phyloP scores from a whole-genome alignment of 139 green algal species.

The Tetraselmis striata region DNA sequence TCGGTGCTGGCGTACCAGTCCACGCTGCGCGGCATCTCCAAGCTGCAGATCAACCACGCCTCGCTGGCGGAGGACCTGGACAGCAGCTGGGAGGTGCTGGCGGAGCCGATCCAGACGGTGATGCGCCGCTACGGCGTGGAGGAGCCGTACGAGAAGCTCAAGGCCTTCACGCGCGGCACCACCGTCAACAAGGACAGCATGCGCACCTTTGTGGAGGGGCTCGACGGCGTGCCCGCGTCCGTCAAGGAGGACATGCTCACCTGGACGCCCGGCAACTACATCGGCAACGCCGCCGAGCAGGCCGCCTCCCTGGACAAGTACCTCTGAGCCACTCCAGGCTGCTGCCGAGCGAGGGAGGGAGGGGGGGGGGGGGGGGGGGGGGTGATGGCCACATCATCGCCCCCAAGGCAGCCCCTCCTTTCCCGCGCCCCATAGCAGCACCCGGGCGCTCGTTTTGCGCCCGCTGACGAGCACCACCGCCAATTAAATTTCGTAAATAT shows the following conservation, averaged over 20 bases:
- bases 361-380: no score
- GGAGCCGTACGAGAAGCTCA: slow-evolving; percentile 98
- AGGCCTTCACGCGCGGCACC: slow-evolving; percentile 89
- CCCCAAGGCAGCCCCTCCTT: no score
- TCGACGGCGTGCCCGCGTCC: slow-evolving; percentile 63
- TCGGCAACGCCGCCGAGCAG: slow-evolving; percentile 87
- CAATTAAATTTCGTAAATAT: no score
- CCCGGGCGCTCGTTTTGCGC: no score
- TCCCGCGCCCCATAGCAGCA: no score
- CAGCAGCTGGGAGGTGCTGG: slow-evolving; percentile 84
- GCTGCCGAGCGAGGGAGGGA: no score
- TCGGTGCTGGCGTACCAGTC: slow-evolving; percentile 84
- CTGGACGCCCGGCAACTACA: slow-evolving; percentile 81
- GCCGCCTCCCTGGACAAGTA: slow-evolving; percentile 33
- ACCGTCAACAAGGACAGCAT: slow-evolving; percentile 63
- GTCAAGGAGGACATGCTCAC: slow-evolving; percentile 59
- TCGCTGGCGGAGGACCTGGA: slow-evolving; percentile 72
- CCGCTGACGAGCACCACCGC: no score
- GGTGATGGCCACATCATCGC: no score
- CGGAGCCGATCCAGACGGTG: slow-evolving; percentile 97
- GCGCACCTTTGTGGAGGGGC: slow-evolving; percentile 67
- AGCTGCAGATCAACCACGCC: slow-evolving; percentile 77
- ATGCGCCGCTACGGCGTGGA: slow-evolving; percentile 83
- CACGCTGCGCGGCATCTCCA: slow-evolving; percentile 77
- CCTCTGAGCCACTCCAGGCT: not conserved